These are phyloP conservation scores for Suillus bovinus DNA, from an alignment of 768 basidiomycete genomes.

Conservation along the genomic window DNA sequence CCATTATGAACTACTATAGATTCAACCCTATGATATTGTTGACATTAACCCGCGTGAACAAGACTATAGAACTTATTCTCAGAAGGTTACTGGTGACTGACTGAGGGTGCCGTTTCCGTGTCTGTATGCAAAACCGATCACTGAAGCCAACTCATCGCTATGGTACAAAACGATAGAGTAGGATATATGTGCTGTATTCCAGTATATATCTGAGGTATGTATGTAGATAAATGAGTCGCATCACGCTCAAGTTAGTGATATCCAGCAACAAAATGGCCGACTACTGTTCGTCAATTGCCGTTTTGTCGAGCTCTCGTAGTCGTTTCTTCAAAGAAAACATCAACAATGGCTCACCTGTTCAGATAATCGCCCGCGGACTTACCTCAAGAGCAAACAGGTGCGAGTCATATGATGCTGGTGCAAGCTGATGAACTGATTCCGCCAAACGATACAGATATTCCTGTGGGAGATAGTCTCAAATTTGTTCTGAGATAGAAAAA, in stretches of 20 bases:
- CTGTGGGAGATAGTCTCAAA: constrained; percentile 37
- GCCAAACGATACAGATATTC: constrained; percentile 87
- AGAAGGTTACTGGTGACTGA: background rate
- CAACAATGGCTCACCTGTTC: background rate
- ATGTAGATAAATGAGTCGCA: background rate
- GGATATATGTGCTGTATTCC: background rate
- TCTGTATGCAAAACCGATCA: background rate
- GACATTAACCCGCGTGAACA: background rate
- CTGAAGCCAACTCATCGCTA: background rate
- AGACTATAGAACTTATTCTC: background rate
- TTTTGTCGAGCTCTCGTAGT: background rate
- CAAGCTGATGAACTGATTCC: constrained; percentile 68
- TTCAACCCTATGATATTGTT: background rate
- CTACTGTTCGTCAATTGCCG: background rate
- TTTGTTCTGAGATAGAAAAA: background rate
- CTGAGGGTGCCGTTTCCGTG: background rate
- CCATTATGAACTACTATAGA: background rate
- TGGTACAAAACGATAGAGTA: background rate
- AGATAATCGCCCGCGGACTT: constrained; percentile 12
- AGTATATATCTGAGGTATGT: background rate
- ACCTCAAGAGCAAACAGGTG: constrained; percentile 81
- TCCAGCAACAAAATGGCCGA: background rate
- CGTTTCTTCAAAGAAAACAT: background rate
- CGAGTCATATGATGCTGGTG: constrained; percentile 71
- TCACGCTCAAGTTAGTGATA: too few relatives aligned